These are phyloP conservation scores for Gyrodon lividus DNA, from an alignment of 768 basidiomycete species.

Conservation along the genomic window DNA sequence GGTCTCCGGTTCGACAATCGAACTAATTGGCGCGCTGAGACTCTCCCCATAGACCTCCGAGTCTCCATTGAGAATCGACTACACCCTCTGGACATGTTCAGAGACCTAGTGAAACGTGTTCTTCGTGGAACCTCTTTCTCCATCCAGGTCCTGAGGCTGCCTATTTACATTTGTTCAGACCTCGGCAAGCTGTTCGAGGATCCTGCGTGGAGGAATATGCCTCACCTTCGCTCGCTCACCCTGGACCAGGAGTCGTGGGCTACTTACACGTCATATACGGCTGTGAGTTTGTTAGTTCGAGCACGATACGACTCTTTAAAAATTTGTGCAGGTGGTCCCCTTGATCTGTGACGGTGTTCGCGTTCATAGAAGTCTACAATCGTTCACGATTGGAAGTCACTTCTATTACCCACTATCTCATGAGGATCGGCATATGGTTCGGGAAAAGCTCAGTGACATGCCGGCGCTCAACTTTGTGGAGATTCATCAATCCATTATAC, in stretches of 20 bases:
- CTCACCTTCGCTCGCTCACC: constrained; percentile 10
- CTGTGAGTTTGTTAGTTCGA: no score
- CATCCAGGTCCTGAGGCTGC: no score
- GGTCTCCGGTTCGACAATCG: background rate
- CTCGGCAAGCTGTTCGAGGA: background rate
- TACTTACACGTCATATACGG: no score
- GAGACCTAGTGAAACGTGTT: no score
- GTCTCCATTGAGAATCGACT: no score
- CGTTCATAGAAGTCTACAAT: background rate
- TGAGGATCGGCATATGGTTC: background rate
- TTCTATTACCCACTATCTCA: background rate
- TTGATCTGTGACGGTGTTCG: background rate
- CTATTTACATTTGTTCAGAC: no score
- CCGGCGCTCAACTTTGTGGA: constrained; percentile 4
- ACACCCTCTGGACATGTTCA: no score
- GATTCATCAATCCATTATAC: background rate
- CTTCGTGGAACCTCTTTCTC: no score
- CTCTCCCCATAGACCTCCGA: background rate
- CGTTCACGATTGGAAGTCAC: background rate
- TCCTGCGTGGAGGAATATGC: background rate
- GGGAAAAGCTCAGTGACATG: background rate
- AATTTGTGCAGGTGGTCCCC: background rate
- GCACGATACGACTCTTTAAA: background rate
- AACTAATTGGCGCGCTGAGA: background rate
- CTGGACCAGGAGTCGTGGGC: background rate